Evolutionary conservation across 2,329 filamentous ascomycete species (phyloP), one percentile per base, ranked within the genome.

Genomic region (Diaporthe humulicola): DNA sequence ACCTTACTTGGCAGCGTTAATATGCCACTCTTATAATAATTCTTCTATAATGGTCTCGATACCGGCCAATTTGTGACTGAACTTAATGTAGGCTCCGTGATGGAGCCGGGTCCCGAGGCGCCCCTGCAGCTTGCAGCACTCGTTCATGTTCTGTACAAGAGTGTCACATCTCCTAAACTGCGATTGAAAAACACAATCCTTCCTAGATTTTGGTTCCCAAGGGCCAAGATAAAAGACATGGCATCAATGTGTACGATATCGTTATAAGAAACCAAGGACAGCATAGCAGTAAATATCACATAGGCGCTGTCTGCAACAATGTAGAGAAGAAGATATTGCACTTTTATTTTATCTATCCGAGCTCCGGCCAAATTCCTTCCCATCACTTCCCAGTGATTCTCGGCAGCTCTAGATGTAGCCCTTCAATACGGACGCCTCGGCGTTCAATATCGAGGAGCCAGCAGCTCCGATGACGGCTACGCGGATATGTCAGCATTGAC

Each of bases 391-490:
- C 3, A 1, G 30, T 28, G 12, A 30, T 33, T 19, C 42, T 33
- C n/a, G 28, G 25, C 22, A 17, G 22, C 7, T 5, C 22, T 88
- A 95, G 77, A 96, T 88, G 81, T 93, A 95, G 7, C 96, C 96
- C 87, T 98, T 97, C 78, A 98, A 90, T 15, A 98, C 92, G 33
- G 95, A 95, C 38, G 95, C 95, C 84, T 98, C 96, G 38, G 96
- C 95, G 81, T 98, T 98, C 79, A 98, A 85, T 85, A 98, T 98
- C 42, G 95, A 98, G 2, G 95, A 97, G 15, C 97, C 97, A n/a
- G 96, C 96, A 42, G 97, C 97, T 78, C 96, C 96, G 82, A 99
- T 96, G 73, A 99, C 94, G 76, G 96, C 92, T 91, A 30, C 25
- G 9, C 15, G 12, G 7, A 57, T 15, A 69, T 15, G 73, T 80